Evolutionary conservation across 495 filamentous ascomycete species (phyloP), one percentile per base, ranked within the genome.

Genomic region (Gamarada debralockiae): DNA sequence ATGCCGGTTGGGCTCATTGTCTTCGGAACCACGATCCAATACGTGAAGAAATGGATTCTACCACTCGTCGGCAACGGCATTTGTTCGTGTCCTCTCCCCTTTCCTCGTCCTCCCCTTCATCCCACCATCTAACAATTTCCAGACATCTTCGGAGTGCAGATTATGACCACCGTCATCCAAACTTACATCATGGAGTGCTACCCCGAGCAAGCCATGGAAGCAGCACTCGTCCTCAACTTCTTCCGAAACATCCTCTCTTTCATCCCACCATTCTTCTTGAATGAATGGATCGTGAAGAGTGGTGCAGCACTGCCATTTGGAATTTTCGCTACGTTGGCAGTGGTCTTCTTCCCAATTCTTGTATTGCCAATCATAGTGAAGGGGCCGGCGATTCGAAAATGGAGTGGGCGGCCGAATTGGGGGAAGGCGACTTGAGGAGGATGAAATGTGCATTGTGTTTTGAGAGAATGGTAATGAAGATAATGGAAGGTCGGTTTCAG

Each of bases 141-240:
- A 23, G 50, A 63, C 25, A 62, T 55, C 40, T 56, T 69, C 12
- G 66, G 66, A 5, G 46, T 66, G 7, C 60, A 69, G 57, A 59
- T 66, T 18, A 54, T 49, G 23, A 66, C 58, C 7, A 67, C 66
- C 0, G 49, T 60, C 18, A 54, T 58, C 0, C 65, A 66, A 42
- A 56, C 65, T 9, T 67, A 67, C 15, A 15, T 48, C 14, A 13
- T 33, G 9, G 44, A 48, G 8, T 48, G 10, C 14, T 48, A 48
- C 25, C 44, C 44, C 15, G 14, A 20, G 7, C 22, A 48, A 8
- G 44, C 10, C 13, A 15, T 22, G 9, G 44, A 48, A 24, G 44
- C 25, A 8, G 24, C 21, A 10, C 21, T 48, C 7, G 23, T 48
- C 18, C 24, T 48, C 44, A 27, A 48, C n/a, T 17, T 48, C 14